Conservation (phyloP, 73 alveolate species). For the Breviolum minutum region DNA sequence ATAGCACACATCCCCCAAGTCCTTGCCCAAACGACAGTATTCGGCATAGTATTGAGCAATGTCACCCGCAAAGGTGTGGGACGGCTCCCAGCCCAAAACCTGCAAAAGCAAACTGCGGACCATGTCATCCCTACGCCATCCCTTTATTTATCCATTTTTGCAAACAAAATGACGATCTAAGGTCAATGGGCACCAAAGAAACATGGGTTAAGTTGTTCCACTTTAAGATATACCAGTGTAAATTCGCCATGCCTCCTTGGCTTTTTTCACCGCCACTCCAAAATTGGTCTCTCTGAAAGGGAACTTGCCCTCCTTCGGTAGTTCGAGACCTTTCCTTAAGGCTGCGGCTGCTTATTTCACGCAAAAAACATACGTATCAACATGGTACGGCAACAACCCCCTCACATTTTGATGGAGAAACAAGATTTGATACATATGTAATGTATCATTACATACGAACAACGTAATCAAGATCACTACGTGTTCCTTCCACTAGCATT, state of each 20-base stretch:
- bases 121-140: too few relatives aligned
- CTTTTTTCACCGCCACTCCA: constrained; percentile 80
- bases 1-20: neutral
- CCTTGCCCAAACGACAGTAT: constrained; percentile 88
- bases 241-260: constrained; percentile 31
- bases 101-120: neutral
- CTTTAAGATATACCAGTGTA: too few relatives aligned
- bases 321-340: constrained; percentile 73
- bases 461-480: neutral
- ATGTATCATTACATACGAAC: too few relatives aligned
- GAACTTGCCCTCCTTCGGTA: constrained; percentile 90
- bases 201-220: too few relatives aligned
- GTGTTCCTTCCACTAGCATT: too few relatives aligned
- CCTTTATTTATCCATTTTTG: too few relatives aligned
- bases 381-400: too few relatives aligned
- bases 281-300: constrained; percentile 91
- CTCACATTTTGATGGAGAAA: too few relatives aligned
- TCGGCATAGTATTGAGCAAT: constrained; percentile 64
- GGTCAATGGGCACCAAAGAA: too few relatives aligned
- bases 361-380: neutral
- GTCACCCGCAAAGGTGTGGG: constrained; percentile 78
- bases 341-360: neutral
- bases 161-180: too few relatives aligned
- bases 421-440: neutral
- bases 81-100: constrained; percentile 57